Evolutionary conservation across 768 basidiomycete species (phyloP).

Genomic region (Aureoboletus auriporus): DNA sequence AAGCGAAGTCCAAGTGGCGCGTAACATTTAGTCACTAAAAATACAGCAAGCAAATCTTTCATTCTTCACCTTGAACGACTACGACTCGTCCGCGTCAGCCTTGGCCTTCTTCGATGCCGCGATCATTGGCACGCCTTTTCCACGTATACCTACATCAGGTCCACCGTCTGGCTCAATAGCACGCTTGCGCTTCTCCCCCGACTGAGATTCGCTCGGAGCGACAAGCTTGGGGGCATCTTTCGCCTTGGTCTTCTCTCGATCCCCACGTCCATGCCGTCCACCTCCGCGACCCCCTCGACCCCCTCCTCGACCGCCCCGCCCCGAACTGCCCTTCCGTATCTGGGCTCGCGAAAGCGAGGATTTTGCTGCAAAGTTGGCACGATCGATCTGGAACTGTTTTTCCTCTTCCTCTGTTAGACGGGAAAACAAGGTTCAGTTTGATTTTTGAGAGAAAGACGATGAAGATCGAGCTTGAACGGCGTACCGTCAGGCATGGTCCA

Average conservation of each 20-base stretch:
- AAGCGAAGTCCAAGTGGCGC: background rate
- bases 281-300: background rate
- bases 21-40: background rate
- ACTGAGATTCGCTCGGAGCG: conserved; percentile 38
- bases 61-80: background rate
- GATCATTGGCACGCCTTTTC: conserved; percentile 51
- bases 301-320: conserved; percentile 44
- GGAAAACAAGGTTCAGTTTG: background rate
- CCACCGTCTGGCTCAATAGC: conserved; percentile 77
- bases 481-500: conserved; percentile 64
- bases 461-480: background rate
- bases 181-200: conserved; percentile 75
- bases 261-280: conserved; percentile 24
- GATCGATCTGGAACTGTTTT: conserved; percentile 68
- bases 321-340: conserved; percentile 32
- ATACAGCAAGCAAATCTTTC: background rate
- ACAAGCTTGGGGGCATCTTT: conserved; percentile 18
- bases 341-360: conserved; percentile 39
- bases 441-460: background rate
- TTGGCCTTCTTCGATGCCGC: conserved; percentile 39
- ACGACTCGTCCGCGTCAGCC: conserved; percentile 31
- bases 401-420: conserved; percentile 61
- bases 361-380: conserved; percentile 65
- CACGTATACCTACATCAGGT: conserved; percentile 61
- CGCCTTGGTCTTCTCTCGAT: conserved; percentile 13